Conservation (phyloP, 2,329 filamentous ascomycete species). For the Lanzia echinophila region DNA sequence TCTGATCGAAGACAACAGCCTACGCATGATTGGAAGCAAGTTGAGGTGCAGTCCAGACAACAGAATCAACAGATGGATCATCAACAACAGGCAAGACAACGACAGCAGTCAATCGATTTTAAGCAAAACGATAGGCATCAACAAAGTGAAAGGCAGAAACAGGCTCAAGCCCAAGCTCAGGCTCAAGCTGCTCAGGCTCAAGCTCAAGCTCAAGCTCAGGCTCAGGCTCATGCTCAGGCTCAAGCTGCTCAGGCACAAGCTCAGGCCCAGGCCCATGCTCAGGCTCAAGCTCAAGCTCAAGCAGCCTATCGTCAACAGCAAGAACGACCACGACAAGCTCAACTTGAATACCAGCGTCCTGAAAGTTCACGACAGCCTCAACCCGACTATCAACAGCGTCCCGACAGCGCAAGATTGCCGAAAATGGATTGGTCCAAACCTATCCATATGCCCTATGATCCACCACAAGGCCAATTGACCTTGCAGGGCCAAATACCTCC, state of each 20-base stretch:
- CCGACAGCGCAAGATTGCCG: constrained; percentile 9
- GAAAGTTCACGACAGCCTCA: constrained; percentile 17
- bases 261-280: not conserved
- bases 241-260: not conserved
- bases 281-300: not conserved
- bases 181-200: not conserved
- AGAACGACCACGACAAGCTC: constrained; percentile 12
- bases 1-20: constrained; percentile 6
- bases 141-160: constrained; percentile 9
- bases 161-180: constrained; percentile 2
- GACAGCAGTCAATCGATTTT: constrained; percentile 5
- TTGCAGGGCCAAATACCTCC: constrained; percentile 46
- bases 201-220: not conserved
- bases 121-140: constrained; percentile 7
- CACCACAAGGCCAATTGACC: constrained; percentile 17
- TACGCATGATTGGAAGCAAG: constrained; percentile 4
- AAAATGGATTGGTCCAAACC: constrained; percentile 11
- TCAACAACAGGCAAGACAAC: constrained; percentile 3
- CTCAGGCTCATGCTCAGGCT: no score
- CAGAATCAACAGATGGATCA: constrained; percentile 2
- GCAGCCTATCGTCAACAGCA: constrained; percentile 9
- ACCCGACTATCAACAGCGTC: constrained; percentile 15
- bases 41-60: not conserved
- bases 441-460: constrained; percentile 10
- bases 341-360: constrained; percentile 9